These are phyloP conservation scores for Alternaria arborescens DNA, from an alignment of 2,329 filamentous ascomycete species.

Conservation along the genomic window DNA sequence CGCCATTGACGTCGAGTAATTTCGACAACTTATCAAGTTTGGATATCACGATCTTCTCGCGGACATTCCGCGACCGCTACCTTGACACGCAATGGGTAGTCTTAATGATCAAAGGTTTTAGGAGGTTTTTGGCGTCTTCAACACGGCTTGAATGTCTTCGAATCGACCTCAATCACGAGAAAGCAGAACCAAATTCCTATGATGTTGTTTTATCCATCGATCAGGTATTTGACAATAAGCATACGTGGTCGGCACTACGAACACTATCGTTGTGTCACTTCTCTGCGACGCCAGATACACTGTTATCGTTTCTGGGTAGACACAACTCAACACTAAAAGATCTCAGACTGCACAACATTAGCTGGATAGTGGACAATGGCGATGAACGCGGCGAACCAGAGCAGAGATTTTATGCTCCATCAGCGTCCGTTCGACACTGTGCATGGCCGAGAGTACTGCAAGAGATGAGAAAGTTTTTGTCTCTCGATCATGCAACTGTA, in stretches of 20 bases:
- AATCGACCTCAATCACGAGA: constrained; percentile 1
- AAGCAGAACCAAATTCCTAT: too few species aligned
- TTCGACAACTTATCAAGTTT: constrained; percentile 7
- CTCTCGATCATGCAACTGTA: constrained; percentile 6
- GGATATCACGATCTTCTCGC: constrained; percentile 1
- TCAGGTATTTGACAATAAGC: not conserved
- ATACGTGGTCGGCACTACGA: constrained; percentile 14
- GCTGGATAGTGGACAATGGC: not conserved
- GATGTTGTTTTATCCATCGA: not conserved
- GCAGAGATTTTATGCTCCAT: not conserved
- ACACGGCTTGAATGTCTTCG: not conserved
- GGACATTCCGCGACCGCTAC: not conserved
- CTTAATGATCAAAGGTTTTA: not conserved
- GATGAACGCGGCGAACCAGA: not conserved
- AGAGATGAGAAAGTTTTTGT: not conserved
- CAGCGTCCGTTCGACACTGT: not conserved
- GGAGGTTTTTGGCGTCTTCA: not conserved
- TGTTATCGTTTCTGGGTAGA: constrained; percentile 13
- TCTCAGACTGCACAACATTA: constrained; percentile 15
- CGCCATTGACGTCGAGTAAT: not conserved
- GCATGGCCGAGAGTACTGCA: constrained; percentile 4
- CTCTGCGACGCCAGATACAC: not conserved
- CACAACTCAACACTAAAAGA: constrained; percentile 20
- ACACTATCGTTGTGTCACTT: constrained; percentile 19
- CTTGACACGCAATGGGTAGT: too few species aligned